Evolutionary conservation across 2,329 filamentous ascomycete genomes (phyloP).

Genomic region (Trichoderma brevicompactum): DNA sequence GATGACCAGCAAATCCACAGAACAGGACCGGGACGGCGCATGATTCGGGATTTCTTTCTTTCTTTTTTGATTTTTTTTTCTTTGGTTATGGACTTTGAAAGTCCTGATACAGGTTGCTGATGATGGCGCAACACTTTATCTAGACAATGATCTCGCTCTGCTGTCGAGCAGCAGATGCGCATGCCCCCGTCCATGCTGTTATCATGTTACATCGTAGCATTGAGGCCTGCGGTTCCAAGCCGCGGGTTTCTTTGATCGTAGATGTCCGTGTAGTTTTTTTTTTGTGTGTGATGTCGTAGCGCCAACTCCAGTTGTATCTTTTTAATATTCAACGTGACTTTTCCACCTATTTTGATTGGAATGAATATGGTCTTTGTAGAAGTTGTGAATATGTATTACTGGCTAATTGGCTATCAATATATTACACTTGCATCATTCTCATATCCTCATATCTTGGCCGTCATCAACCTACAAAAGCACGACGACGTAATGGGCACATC

Average conservation of each 20-base stretch:
- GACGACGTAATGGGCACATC: slow-evolving; percentile 59
- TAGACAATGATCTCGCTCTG: slow-evolving; percentile 29
- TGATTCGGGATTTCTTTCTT: neutral
- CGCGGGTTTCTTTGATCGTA: neutral
- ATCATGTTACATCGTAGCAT: neutral
- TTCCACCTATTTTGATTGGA: neutral
- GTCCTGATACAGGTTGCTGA: slow-evolving; percentile 21
- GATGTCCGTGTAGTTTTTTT: neutral
- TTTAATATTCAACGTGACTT: neutral
- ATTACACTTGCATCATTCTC: slow-evolving; percentile 7
- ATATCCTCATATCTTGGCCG: slow-evolving; percentile 32
- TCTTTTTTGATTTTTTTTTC: neutral
- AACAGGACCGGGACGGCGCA: slow-evolving; percentile 4
- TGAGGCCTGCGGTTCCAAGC: neutral
- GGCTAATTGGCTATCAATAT: slow-evolving; percentile 3
- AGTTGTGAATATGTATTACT: neutral
- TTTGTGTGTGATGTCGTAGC: neutral
- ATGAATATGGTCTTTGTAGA: neutral
- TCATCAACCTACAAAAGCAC: slow-evolving; percentile 37
- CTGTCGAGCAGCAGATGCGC: slow-evolving; percentile 19
- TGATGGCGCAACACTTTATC: slow-evolving; percentile 19
- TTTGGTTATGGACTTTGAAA: neutral
- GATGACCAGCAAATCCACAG: slow-evolving; percentile 9
- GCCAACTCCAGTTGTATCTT: neutral
- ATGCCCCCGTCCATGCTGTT: slow-evolving; percentile 15